Base-by-base conservation (phyloP, 176 grass and related monocot species). In the Saccharum officinarum region DNA sequence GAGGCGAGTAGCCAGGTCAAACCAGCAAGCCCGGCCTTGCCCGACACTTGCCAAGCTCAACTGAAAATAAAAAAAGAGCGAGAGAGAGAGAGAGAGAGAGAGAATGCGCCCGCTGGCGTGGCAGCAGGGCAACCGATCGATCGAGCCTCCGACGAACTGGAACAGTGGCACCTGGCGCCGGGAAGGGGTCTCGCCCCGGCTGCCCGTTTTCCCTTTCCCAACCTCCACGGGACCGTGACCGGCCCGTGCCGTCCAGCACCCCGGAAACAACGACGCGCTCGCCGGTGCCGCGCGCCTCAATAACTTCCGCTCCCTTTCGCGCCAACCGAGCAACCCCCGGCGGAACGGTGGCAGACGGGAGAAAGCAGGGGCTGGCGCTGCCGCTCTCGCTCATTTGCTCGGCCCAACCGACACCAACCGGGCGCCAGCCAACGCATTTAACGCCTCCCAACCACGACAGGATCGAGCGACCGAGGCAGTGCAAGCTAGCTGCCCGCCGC, bases 381-480 rank as follows among this genome's bases (percentile, higher is more conserved):
- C 67, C 40, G 34, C 54, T 39, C 33, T 61, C n/a, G 37, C 78
- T 36, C 22, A 36, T 36, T 36, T 36, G 34, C 34, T 36, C 34
- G 34, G 34, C 34, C 34, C 34, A 67, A 69, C 80, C 37, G 78
- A 86, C 83, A 79, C 63, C 84, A 78, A 49, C 84, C 67, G 73
- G 66, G 44, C 83, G 83, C 73, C 83, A 82, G 66, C 88, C 79
- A 70, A 69, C 84, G 84, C 88, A 90, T 87, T 90, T 86, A 90
- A 90, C 79, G 79, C 88, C 84, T 74, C 84, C 80, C 84, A 90
- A 87, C 88, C 44, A 74, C 79, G 79, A 40, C 69, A 42, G 44
- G 37, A 7, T 74, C 68, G 7, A 4, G 30, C 80, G 38, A 28
- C 60, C 26, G 16, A 20, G 25, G 26, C 37, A 17, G 5, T 34